A percentile compares a stretch with the other conserved stretches of the same genome.
Conservation (phyloP, 1,284 basidiomycete genomes). For the Coniferiporia sulphurascens region DNA sequence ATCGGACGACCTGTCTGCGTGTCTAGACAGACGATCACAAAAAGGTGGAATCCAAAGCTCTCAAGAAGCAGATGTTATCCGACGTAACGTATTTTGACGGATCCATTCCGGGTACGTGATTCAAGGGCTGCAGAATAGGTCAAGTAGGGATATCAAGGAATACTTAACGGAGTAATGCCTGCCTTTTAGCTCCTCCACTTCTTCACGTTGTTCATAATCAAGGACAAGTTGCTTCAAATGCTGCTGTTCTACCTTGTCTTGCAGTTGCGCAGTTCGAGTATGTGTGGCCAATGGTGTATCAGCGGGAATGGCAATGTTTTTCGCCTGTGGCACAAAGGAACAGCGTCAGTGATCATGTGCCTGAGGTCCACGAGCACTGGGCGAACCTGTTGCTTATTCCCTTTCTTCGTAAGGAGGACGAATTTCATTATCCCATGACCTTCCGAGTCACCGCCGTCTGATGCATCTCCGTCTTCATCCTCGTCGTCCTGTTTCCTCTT, state of each 20-base stretch:
- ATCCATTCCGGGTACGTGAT: constrained; percentile 55
- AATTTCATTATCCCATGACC: constrained; percentile 77
- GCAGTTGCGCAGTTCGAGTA: constrained; percentile 83
- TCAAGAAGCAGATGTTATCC: constrained; percentile 35
- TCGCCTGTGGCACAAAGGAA: constrained; percentile 45
- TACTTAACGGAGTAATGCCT: constrained; percentile 7
- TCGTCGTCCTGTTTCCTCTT: constrained; percentile 55
- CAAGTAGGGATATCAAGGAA: constrained; percentile 4
- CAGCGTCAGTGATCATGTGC: not conserved
- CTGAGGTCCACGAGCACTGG: not conserved
- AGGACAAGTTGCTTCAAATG: constrained; percentile 91
- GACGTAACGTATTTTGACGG: constrained; percentile 68
- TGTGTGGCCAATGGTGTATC: constrained; percentile 86
- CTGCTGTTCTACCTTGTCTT: constrained; percentile 92
- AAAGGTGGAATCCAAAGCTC: not conserved
- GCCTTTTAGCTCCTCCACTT: constrained; percentile 76
- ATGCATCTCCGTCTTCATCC: constrained; percentile 45
- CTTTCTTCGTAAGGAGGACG: constrained; percentile 89
- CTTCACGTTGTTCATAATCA: constrained; percentile 81
- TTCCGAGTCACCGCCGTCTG: constrained; percentile 31
- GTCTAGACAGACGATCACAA: not conserved
- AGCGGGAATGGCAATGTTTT: constrained; percentile 81
- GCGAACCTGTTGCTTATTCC: constrained; percentile 85
- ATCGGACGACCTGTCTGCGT: not conserved
- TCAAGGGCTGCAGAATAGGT: constrained; percentile 48